These are phyloP conservation scores for Xerocomus potaroensis DNA, from an alignment of 768 basidiomycete genomes.

Conservation along the genomic window DNA sequence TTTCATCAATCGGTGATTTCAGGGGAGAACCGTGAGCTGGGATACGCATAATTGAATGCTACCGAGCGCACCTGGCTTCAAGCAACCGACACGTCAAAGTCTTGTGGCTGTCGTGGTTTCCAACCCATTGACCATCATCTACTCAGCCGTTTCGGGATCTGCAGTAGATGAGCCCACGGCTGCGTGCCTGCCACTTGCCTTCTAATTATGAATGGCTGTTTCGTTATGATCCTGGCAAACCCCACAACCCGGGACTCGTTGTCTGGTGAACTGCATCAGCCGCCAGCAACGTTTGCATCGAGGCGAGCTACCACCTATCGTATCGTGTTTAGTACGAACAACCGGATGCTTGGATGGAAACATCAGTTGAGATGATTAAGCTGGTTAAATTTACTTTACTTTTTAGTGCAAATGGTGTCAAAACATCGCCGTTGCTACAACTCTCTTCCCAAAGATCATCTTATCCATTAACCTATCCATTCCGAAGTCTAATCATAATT, in stretches of 20 bases:
- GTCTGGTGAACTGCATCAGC: too few species aligned
- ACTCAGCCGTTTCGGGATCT: not conserved
- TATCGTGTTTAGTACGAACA: too few species aligned
- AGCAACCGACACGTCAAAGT: not conserved
- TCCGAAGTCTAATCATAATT: not conserved
- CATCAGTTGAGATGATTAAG: too few species aligned
- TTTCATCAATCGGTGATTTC: too few species aligned
- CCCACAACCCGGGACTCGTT: too few species aligned
- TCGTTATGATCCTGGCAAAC: too few species aligned
- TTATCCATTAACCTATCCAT: not conserved
- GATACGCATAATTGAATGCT: not conserved
- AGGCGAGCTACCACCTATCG: too few species aligned
- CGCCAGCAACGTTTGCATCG: too few species aligned
- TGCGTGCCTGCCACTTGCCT: not conserved
- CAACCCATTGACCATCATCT: not conserved
- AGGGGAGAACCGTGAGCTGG: not conserved
- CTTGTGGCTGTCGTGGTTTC: not conserved
- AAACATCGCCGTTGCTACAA: not conserved
- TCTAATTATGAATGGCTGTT: not conserved
- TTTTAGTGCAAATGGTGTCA: too few species aligned
- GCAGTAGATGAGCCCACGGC: not conserved
- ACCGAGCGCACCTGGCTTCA: too few species aligned
- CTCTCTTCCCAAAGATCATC: not conserved
- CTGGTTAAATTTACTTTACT: too few species aligned
- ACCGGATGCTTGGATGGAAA: too few species aligned